phyloP scores from a whole-genome alignment of 495 filamentous ascomycete genomes.

The Penicillium robsamsonii region DNA sequence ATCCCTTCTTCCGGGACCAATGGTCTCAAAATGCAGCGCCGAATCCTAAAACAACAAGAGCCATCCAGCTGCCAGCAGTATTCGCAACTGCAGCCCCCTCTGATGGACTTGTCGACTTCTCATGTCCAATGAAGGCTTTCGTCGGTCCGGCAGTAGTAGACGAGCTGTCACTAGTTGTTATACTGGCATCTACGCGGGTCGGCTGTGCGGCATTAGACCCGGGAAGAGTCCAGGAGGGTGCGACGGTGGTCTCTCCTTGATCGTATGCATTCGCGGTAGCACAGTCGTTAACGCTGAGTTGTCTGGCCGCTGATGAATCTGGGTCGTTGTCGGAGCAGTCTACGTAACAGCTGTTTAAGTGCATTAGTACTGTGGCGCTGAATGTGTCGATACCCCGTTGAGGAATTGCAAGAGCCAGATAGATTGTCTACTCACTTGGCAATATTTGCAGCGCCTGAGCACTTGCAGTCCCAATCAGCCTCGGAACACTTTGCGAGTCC shows the following conservation, averaged over 20 bases:
- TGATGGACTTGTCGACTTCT: slow-evolving; percentile 14
- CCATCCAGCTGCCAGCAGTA: slow-evolving; percentile 18
- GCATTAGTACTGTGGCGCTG: not conserved
- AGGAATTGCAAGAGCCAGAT: not conserved
- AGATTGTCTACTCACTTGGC: slow-evolving; percentile 20
- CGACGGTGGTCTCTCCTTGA: slow-evolving; percentile 5
- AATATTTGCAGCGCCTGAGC: slow-evolving; percentile 24
- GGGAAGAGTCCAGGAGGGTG: slow-evolving; percentile 17
- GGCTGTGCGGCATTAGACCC: slow-evolving; percentile 12
- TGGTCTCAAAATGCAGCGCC: slow-evolving; percentile 9
- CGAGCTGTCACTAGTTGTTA: not conserved
- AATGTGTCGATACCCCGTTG: not conserved
- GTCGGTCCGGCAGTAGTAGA: slow-evolving; percentile 12
- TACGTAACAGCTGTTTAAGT: slow-evolving; percentile 20
- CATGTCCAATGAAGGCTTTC: slow-evolving; percentile 4
- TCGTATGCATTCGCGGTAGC: slow-evolving; percentile 27
- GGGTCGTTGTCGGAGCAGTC: slow-evolving; percentile 20
- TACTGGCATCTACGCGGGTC: slow-evolving; percentile 6
- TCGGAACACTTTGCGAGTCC: slow-evolving; percentile 14
- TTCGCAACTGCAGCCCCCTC: slow-evolving; percentile 16
- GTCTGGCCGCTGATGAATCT: slow-evolving; percentile 13
- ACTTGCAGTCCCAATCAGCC: slow-evolving; percentile 30
- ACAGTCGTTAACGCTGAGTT: slow-evolving; percentile 19
- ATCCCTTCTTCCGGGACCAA: not conserved
- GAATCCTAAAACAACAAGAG: slow-evolving; percentile 23